Percentiles rank a stretch among this genome's conserved stretches.
phyloP scores from a whole-genome alignment of 2,329 filamentous ascomycete genomes.

The Hypocreales sp. region DNA sequence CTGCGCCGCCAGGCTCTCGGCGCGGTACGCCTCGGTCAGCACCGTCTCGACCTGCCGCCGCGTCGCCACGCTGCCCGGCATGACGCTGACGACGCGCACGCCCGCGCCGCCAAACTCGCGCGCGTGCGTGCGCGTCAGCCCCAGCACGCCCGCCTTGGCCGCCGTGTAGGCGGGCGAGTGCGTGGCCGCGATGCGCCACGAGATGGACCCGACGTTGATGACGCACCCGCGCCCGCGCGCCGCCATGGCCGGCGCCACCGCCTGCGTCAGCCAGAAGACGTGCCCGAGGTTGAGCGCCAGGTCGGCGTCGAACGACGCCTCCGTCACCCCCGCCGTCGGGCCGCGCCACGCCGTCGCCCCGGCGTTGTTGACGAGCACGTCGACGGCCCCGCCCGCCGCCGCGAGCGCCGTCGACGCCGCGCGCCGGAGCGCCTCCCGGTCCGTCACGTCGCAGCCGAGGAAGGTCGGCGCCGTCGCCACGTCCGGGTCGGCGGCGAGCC shows the following conservation, averaged over 20 bases:
- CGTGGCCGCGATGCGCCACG: slow-evolving; percentile 25
- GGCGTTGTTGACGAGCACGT: slow-evolving; percentile 77
- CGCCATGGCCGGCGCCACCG: slow-evolving; percentile 45
- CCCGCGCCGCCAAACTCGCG: slow-evolving; percentile 32
- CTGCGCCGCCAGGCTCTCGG: slow-evolving; percentile 23
- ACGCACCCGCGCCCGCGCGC: slow-evolving; percentile 27
- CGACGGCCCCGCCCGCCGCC: slow-evolving; percentile 30
- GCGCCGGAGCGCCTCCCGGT: slow-evolving; percentile 16
- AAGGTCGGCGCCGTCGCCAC: slow-evolving; percentile 17
- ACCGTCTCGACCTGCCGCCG: slow-evolving; percentile 26
- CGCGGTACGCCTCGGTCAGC: slow-evolving; percentile 23
- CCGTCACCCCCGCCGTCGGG: slow-evolving; percentile 19
- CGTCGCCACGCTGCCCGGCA: slow-evolving; percentile 31
- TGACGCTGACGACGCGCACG: slow-evolving; percentile 32
- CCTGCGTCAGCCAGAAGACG: slow-evolving; percentile 54
- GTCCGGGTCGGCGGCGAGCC: slow-evolving; percentile 4
- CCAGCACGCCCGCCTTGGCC: slow-evolving; percentile 38
- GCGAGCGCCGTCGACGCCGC: slow-evolving; percentile 17
- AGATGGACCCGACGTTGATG: slow-evolving; percentile 37
- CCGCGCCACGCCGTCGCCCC: slow-evolving; percentile 24
- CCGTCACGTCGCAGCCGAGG: slow-evolving; percentile 24
- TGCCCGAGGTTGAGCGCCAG: slow-evolving; percentile 29
- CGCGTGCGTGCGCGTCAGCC: slow-evolving; percentile 38
- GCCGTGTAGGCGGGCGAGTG: slow-evolving; percentile 30
- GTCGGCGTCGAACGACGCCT: slow-evolving; percentile 24